Percentiles rank a stretch among this genome's conserved stretches.
Conservation (phyloP, 2,329 filamentous ascomycete species). For the Intubia oerlemansii region DNA sequence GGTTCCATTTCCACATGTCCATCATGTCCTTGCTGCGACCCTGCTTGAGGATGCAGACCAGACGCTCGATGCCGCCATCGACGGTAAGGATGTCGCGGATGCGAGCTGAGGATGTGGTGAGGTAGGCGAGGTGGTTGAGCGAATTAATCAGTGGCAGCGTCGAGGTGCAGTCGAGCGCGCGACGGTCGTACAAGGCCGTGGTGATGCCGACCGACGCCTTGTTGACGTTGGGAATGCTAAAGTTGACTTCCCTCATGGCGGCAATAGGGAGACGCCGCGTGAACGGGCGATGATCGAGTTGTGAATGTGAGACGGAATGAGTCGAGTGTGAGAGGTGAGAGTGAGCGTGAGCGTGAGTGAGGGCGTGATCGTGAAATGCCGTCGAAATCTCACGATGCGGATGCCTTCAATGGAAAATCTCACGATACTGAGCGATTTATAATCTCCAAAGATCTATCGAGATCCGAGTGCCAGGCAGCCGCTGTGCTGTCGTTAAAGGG, state of each 20-base stretch:
- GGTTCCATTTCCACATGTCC: constrained; percentile 99
- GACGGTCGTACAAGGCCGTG: constrained; percentile 89
- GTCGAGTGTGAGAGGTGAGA: too few relatives aligned
- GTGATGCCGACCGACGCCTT: constrained; percentile 94
- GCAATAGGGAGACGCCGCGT: too few relatives aligned
- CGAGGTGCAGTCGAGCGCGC: constrained; percentile 93
- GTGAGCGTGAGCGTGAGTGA: too few relatives aligned
- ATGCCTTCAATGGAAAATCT: too few relatives aligned
- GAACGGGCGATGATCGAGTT: too few relatives aligned
- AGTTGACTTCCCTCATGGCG: constrained; percentile 97
- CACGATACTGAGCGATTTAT: too few relatives aligned
- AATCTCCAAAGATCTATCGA: too few relatives aligned
- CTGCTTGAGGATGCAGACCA: constrained; percentile 96
- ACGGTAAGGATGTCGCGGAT: constrained; percentile 96
- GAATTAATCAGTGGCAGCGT: constrained; percentile 97
- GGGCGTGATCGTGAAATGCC: too few relatives aligned
- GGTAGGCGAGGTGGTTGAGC: constrained; percentile 92
- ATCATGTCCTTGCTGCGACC: constrained; percentile 95
- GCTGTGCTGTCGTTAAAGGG: too few relatives aligned
- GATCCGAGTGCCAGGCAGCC: too few relatives aligned
- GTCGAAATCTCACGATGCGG: too few relatives aligned
- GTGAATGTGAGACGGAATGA: too few relatives aligned
- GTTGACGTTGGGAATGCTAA: constrained; percentile 97
- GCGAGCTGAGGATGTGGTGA: constrained; percentile 90
- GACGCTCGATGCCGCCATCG: constrained; percentile 89